Base-by-base conservation (phyloP, 2,329 filamentous ascomycete genomes). In the Setomelanomma holmii region DNA sequence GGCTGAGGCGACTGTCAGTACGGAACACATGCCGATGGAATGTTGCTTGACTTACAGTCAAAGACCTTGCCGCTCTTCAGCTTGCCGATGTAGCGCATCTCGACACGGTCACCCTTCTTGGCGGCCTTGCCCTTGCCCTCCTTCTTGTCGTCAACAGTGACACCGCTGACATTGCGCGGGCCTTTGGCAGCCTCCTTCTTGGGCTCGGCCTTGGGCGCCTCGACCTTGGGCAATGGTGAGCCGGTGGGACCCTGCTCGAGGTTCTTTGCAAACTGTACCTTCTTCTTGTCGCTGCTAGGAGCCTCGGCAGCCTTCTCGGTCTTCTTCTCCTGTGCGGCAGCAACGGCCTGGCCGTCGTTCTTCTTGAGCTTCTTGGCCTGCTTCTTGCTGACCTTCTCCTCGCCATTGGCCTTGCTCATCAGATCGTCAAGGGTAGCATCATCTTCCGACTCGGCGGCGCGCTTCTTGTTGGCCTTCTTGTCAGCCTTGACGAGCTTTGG, bases 41-140 rank as follows among this genome's bases (percentile, higher is more conserved):
- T 38, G 38, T 30, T 20, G 35, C 16, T 11, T 14, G 34, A 84
- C 88, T 83, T 80, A 92, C 89, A 84, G 79, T 98, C 93, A 72
- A 99, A 99, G 64, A 96, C 87, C 81, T 97, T 96, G 78, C 92
- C 92, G 77, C 96, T 89, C 72, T 88, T 85, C 49, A 82, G 89
- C 85, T 99, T 99, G 78, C 95, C 95, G 69, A 99, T 98, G 82
- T 99, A 99, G 73, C 95, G 88, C 86, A 99, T 95, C 70, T 91
- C 87, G 57, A 99, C 88, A 63, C 86, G 89, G 81, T 96, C 90
- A 60, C 95, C 93, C 70, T 87, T 89, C 89, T 98, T 98, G 59
- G 89, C 92, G 49, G 85, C 86, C 59, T 89, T 88, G 65, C 95
- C 95, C 61, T 84, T 86, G 54, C 95, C 95, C 59, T 91, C 74